Evolutionary conservation across 805 yeast genomes (phyloP).

Genomic region (Candida namnaoensis): DNA sequence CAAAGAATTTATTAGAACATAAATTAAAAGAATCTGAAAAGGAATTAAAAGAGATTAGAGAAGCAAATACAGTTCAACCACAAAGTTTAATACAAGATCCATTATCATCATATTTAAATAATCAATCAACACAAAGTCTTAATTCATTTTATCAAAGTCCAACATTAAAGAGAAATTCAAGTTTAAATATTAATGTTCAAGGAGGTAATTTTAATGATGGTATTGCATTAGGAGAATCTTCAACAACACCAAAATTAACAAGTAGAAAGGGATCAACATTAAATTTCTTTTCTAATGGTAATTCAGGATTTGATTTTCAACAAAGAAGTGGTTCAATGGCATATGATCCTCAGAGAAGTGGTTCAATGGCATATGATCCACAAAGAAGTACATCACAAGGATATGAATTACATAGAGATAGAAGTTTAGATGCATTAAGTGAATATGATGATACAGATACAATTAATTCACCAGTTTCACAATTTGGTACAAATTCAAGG

Average conservation of each 20-base stretch:
- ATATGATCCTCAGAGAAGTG: too few species aligned
- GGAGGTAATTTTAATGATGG: conserved; percentile 16
- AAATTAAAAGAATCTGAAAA: conserved; percentile 12
- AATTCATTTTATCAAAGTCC: too few species aligned
- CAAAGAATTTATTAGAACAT: conserved; percentile 8
- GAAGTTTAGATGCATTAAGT: conserved; percentile 1
- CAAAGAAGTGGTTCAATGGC: too few species aligned
- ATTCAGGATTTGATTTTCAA: too few species aligned
- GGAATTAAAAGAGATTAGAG: conserved; percentile 5
- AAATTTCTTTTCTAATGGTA: not conserved
- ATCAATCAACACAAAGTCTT: too few species aligned
- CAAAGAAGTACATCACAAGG: too few species aligned
- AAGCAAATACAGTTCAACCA: conserved; percentile 3
- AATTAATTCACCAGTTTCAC: conserved; percentile 11
- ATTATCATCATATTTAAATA: not conserved
- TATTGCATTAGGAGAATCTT: conserved; percentile 37
- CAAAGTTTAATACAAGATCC: conserved; percentile 3
- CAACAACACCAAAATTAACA: conserved; percentile 28
- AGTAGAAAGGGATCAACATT: conserved; percentile 14
- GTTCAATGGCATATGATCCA: too few species aligned
- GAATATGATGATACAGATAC: conserved; percentile 8
- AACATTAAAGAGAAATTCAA: conserved; percentile 2
- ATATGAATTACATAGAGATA: not conserved
- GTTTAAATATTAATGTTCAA: too few species aligned
- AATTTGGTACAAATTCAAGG: conserved; percentile 6